Base-by-base conservation (phyloP, 805 yeast genomes). In the Pichia paraexigua region DNA sequence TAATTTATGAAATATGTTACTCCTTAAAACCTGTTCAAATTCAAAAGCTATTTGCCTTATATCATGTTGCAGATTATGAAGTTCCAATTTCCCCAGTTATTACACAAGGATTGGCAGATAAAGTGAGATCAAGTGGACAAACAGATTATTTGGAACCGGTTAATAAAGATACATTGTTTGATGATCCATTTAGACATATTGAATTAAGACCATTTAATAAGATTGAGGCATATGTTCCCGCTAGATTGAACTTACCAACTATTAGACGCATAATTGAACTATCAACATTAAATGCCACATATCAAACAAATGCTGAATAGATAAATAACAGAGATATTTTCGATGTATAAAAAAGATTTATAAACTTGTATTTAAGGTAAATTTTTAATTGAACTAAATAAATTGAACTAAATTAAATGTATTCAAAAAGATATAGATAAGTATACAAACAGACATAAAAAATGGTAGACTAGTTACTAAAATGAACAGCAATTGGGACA, bases 11-110 rank as follows among this genome's bases (percentile, higher is more conserved):
- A 63, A 90, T 94, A 60, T 94, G 99, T 73, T 87, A 91, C 74
- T 85, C 92, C 15, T 78, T 94, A 72, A 87, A 85, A 63, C 97
- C 99, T 25, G 82, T 87, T n/a, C 99, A 94, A 74, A 83, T 94
- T 60, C 98, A 94, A 72, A 88, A 88, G 69, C 74, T 94, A 65
- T 83, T 94, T 57, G 77, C 92, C 17, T 95, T 87, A 65, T 94
- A 95, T 65, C 82, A 82, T 56, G 86, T 85, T 57, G 96, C 97
- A 11, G 98, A 92, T 64, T 94, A 92, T 65, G 99, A 94, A 71
- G 79, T 89, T 2, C 97, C 98, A 43, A 83, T 92, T 54, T 83
- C 92, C 17, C 83, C 87, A 42, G 85, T 82, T 50, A 89, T 91
- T 49, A 76, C 88, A 56, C 82, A 83, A 60, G 83, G 82, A 35